Evolutionary conservation across 768 basidiomycete species (phyloP).

Genomic region (Lepiota venenata): DNA sequence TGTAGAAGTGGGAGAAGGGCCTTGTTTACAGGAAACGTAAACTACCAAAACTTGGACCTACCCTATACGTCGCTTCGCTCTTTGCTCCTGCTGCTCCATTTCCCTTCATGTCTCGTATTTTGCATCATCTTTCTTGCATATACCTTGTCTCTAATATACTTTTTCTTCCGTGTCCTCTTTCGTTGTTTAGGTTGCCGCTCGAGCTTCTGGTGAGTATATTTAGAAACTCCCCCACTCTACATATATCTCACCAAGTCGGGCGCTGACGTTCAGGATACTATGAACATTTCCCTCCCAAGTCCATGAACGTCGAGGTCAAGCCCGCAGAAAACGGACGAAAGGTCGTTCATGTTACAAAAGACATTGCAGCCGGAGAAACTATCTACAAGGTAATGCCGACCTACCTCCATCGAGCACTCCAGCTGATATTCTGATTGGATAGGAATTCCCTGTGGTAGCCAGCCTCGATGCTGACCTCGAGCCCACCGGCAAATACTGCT

Average conservation of each 20-base stretch:
- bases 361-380: slow-evolving; percentile 65
- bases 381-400: slow-evolving; percentile 62
- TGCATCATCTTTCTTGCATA: slow-evolving; percentile 59
- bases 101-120: slow-evolving; percentile 24
- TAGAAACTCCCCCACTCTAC: background rate
- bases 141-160: slow-evolving; percentile 32
- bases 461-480: slow-evolving; percentile 72
- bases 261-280: slow-evolving; percentile 59
- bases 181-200: slow-evolving; percentile 52
- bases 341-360: slow-evolving; percentile 60
- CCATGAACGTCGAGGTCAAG: slow-evolving; percentile 64
- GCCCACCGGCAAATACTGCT: slow-evolving; percentile 64
- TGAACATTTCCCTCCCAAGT: slow-evolving; percentile 70
- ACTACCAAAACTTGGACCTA: background rate
- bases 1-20: slow-evolving; percentile 24
- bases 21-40: slow-evolving; percentile 11
- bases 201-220: slow-evolving; percentile 72
- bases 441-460: slow-evolving; percentile 76
- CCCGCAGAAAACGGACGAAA: slow-evolving; percentile 40
- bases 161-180: slow-evolving; percentile 19
- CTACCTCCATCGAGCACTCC: background rate
- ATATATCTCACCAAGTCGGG: slow-evolving; percentile 14
- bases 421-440: slow-evolving; percentile 9
- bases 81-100: slow-evolving; percentile 11
- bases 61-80: slow-evolving; percentile 1